Conservation (phyloP, 1,139 yeast genomes). For the Suhomyces panamericanus region DNA sequence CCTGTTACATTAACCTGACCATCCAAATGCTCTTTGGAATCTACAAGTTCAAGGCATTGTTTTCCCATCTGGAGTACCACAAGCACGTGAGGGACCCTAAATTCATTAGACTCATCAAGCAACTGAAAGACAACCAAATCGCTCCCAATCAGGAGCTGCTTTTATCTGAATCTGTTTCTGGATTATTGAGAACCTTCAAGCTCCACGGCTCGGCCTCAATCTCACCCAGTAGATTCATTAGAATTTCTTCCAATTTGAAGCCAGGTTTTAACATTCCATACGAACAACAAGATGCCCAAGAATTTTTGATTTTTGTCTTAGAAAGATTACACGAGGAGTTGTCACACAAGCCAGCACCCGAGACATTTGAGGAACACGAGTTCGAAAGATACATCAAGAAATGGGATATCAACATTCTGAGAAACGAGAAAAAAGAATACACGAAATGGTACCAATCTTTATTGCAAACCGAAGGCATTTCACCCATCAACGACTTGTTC, state of each 20-base stretch:
- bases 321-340: conserved; percentile 72
- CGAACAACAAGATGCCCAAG: conserved; percentile 81
- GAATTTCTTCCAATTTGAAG: conserved; percentile 52
- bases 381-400: conserved; percentile 30
- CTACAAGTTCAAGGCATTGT: conserved; percentile 37
- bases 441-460: conserved; percentile 57
- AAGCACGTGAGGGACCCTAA: conserved; percentile 39
- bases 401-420: conserved; percentile 36
- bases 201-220: conserved; percentile 61
- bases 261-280: conserved; percentile 68
- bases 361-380: conserved; percentile 16
- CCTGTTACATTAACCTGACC: conserved; percentile 72
- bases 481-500: conserved; percentile 63
- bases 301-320: conserved; percentile 62
- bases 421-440: conserved; percentile 50
- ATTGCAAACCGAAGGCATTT: conserved; percentile 56
- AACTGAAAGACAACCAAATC: conserved; percentile 21
- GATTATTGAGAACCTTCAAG: conserved; percentile 43
- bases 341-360: conserved; percentile 30
- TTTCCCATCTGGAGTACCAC: conserved; percentile 44
- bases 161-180: conserved; percentile 49
- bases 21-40: conserved; percentile 66
- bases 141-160: conserved; percentile 33
- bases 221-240: conserved; percentile 63
- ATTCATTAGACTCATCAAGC: conserved; percentile 22